These are phyloP conservation scores for Calycina herbarum DNA, from an alignment of 2,329 filamentous ascomycete species.

Conservation along the genomic window DNA sequence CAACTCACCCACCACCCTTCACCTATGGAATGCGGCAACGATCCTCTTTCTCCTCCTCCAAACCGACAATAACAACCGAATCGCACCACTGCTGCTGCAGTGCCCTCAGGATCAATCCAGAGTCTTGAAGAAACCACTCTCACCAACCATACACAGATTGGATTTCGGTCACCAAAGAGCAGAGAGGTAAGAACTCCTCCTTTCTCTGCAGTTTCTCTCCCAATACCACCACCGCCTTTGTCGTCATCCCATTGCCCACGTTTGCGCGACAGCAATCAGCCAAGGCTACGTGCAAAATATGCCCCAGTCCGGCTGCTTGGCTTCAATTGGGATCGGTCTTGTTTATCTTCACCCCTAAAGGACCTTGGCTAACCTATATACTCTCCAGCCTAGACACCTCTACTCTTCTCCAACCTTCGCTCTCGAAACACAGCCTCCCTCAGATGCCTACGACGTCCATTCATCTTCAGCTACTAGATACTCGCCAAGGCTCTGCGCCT, in stretches of 20 bases:
- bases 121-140: not conserved
- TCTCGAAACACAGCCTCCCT: slow-evolving; percentile 24
- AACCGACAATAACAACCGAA: not conserved
- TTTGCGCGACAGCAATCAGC: slow-evolving; percentile 16
- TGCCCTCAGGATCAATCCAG: not conserved
- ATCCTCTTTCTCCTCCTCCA: slow-evolving; percentile 2
- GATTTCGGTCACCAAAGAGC: not conserved
- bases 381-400: slow-evolving; percentile 16
- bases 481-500: slow-evolving; percentile 32
- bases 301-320: slow-evolving; percentile 20
- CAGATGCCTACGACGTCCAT: slow-evolving; percentile 29
- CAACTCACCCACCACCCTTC: not conserved
- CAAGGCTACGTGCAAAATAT: slow-evolving; percentile 19
- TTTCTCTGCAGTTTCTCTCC: not conserved
- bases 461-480: slow-evolving; percentile 23
- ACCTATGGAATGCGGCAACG: not conserved
- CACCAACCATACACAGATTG: not conserved
- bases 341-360: slow-evolving; percentile 9
- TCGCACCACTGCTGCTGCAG: not conserved
- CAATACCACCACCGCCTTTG: not conserved
- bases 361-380: slow-evolving; percentile 32
- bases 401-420: not conserved
- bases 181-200: not conserved
- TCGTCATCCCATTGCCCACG: not conserved
- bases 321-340: slow-evolving; percentile 8